Evolutionary conservation across 2,329 filamentous ascomycete species (phyloP).

Genomic region (Clonostachys solani): DNA sequence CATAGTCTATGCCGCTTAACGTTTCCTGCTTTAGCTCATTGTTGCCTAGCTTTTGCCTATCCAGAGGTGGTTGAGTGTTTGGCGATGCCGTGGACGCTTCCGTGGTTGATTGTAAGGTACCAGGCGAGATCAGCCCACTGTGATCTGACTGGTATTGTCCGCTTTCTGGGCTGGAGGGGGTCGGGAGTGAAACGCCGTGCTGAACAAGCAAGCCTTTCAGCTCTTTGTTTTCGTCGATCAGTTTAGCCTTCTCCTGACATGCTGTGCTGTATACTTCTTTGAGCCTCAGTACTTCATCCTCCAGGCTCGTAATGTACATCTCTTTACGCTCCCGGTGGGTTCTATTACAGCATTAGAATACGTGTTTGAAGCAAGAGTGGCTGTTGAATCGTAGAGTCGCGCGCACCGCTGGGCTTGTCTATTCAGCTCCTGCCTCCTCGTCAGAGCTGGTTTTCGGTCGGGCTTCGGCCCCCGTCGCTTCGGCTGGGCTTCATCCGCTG

Average conservation of each 20-base stretch:
- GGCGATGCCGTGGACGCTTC: constrained; percentile 21
- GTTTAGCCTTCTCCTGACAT: constrained; percentile 69
- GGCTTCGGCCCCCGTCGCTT: constrained; percentile 94
- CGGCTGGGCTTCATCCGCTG: constrained; percentile 72
- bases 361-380: constrained; percentile 3
- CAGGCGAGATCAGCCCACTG: constrained; percentile 22
- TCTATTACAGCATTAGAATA: constrained; percentile 37
- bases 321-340: constrained; percentile 97
- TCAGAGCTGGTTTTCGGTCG: constrained; percentile 91
- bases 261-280: constrained; percentile 79
- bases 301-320: constrained; percentile 88
- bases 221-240: constrained; percentile 75
- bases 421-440: constrained; percentile 88
- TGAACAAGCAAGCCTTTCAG: constrained; percentile 56
- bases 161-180: not conserved
- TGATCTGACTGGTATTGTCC: not conserved
- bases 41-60: constrained; percentile 21
- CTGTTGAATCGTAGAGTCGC: not conserved
- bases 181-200: constrained; percentile 38
- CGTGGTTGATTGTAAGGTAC: constrained; percentile 30
- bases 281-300: constrained; percentile 84
- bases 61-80: constrained; percentile 16
- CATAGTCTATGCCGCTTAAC: constrained; percentile 57
- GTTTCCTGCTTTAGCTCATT: constrained; percentile 12
- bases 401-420: constrained; percentile 87